Percentiles rank a stretch among this genome's conserved stretches.
Conservation (phyloP, 306 rosid genomes). For the Pyrus pyrifolia region DNA sequence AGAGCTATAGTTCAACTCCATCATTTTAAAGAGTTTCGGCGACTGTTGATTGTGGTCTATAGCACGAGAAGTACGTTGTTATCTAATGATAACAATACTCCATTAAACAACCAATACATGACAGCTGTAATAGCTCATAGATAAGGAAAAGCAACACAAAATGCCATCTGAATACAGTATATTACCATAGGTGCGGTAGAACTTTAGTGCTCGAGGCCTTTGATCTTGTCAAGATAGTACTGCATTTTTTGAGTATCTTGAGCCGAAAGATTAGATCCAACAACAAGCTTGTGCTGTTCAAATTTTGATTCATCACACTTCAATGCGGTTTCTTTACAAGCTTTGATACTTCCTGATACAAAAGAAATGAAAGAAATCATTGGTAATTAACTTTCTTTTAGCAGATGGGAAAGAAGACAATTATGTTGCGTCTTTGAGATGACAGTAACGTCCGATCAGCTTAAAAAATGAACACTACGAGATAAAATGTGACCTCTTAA, state of each 20-base stretch:
- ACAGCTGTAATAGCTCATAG: neutral
- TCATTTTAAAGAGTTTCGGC: neutral
- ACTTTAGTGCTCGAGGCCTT: constrained; percentile 53
- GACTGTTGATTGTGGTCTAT: neutral
- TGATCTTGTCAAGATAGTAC: constrained; percentile 47
- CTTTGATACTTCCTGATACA: constrained; percentile 55
- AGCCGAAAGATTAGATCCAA: constrained; percentile 41
- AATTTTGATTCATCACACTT: constrained; percentile 66
- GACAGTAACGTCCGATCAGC: neutral
- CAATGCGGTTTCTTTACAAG: constrained; percentile 57
- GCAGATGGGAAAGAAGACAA: neutral
- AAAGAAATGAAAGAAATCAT: neutral
- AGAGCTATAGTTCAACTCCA: neutral
- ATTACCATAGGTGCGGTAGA: neutral
- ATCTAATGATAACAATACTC: neutral
- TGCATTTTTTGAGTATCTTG: constrained; percentile 53
- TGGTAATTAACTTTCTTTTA: neutral
- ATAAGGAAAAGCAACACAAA: neutral
- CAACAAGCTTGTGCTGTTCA: constrained; percentile 58
- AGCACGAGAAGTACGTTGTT: neutral
- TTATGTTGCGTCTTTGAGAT: neutral
- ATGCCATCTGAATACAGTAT: neutral
- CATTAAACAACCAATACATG: neutral
- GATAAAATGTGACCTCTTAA: neutral
- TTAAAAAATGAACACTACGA: neutral